phyloP scores from a whole-genome alignment of 805 yeast genomes.

The Ogataea siamensis region DNA sequence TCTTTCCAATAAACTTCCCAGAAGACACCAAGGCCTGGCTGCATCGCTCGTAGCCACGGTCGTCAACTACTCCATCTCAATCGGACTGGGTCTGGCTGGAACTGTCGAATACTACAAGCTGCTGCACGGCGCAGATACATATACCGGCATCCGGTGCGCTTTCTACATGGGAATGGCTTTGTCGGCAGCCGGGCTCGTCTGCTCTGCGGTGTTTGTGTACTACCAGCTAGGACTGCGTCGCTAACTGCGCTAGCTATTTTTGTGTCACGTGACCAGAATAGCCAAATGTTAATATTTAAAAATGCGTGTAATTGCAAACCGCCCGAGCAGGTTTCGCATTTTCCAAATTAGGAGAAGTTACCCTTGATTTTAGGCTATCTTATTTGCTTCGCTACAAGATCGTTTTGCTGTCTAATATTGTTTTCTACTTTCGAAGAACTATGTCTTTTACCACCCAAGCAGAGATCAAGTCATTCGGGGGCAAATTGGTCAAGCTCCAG shows the following conservation, averaged over 20 bases:
- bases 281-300: too few species aligned
- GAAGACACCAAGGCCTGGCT: conserved; percentile 71
- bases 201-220: conserved; percentile 11
- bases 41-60: conserved; percentile 71
- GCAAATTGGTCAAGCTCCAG: conserved; percentile 68
- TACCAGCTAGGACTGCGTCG: conserved; percentile 6
- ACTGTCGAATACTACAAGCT: conserved; percentile 52
- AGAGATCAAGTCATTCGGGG: conserved; percentile 65
- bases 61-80: conserved; percentile 67
- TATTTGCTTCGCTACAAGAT: background rate
- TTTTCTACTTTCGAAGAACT: background rate
- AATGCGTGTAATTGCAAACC: too few species aligned
- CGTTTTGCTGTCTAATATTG: background rate
- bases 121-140: conserved; percentile 25
- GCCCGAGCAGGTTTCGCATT: too few species aligned
- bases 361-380: conserved; percentile 3
- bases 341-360: conserved; percentile 1
- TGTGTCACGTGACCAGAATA: conserved; percentile 4
- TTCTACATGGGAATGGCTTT: conserved; percentile 61
- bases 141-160: conserved; percentile 55
- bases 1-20: conserved; percentile 57
- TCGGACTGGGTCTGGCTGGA: conserved; percentile 71
- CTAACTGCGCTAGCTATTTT: background rate
- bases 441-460: conserved; percentile 54
- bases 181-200: conserved; percentile 45